Percentiles rank a stretch among this genome's conserved stretches.
Evolutionary conservation across 2,329 filamentous ascomycete genomes (phyloP).

Genomic region (Ophiostoma sp.): DNA sequence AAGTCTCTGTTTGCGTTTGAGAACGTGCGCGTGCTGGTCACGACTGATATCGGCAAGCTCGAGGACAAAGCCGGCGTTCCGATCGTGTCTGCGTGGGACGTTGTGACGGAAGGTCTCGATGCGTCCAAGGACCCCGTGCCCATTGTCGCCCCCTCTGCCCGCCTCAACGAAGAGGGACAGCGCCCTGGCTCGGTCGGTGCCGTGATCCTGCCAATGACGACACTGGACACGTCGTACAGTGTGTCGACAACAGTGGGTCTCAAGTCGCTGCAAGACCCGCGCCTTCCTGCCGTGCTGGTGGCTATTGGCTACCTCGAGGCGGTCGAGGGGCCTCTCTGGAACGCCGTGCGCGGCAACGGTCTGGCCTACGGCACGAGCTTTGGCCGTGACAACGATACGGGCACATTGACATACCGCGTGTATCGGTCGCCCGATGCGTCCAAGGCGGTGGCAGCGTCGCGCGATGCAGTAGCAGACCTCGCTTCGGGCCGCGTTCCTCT

Average conservation of each 20-base stretch:
- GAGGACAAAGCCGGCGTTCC: conserved; percentile 47
- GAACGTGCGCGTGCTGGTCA: conserved; percentile 81
- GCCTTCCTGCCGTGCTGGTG: conserved; percentile 78
- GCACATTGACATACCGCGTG: conserved; percentile 75
- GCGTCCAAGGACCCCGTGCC: conserved; percentile 52
- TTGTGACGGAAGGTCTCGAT: conserved; percentile 51
- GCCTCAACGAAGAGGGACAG: conserved; percentile 70
- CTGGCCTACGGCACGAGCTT: conserved; percentile 88
- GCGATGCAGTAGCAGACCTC: conserved; percentile 68
- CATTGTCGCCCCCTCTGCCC: conserved; percentile 62
- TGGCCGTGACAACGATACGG: conserved; percentile 68
- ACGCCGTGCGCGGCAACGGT: conserved; percentile 84
- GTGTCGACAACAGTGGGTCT: conserved; percentile 71
- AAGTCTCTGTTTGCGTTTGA: conserved; percentile 71
- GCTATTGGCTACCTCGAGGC: conserved; percentile 87
- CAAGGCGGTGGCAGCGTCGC: conserved; percentile 76
- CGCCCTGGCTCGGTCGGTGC: conserved; percentile 68
- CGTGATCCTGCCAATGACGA: conserved; percentile 82
- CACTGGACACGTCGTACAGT: conserved; percentile 87
- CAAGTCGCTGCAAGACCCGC: conserved; percentile 67
- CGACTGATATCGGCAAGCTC: conserved; percentile 72
- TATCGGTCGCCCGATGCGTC: conserved; percentile 86
- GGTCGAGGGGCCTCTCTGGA: conserved; percentile 91
- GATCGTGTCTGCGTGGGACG: conserved; percentile 68
- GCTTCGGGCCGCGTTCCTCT: conserved; percentile 66